A percentile compares a stretch with the other conserved stretches of the same genome.
Conservation (phyloP, 2,329 filamentous ascomycete species). For the Claviceps monticola region DNA sequence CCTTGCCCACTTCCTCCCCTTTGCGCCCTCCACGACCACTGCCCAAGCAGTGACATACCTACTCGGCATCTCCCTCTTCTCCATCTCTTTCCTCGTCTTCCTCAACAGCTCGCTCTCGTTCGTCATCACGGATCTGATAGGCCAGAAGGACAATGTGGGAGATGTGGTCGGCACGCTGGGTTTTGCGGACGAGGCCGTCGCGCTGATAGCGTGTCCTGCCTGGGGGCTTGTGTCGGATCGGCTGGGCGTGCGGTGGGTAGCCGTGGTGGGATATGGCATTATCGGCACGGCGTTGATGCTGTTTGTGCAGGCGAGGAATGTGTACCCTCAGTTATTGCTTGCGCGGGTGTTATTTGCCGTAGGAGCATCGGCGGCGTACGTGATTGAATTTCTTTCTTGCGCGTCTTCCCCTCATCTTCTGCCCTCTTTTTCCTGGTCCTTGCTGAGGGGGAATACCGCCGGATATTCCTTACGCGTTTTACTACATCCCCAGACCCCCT, state of each 20-base stretch:
- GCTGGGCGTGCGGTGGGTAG: conserved; percentile 58
- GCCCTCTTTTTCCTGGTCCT: background rate
- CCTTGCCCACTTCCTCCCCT: conserved; percentile 37
- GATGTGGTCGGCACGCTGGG: conserved; percentile 74
- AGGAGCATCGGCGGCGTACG: conserved; percentile 75
- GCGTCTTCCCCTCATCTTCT: background rate
- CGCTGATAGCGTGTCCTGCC: conserved; percentile 62
- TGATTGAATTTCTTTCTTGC: conserved; percentile 1
- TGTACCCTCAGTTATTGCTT: conserved; percentile 79
- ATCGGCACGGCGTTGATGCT: conserved; percentile 64
- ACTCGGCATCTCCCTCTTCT: conserved; percentile 70
- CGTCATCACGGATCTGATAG: conserved; percentile 71
- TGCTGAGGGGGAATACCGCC: no score
- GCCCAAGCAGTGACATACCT: conserved; percentile 61
- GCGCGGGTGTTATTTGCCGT: conserved; percentile 79
- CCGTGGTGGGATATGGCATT: conserved; percentile 66
- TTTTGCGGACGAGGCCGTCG: conserved; percentile 73
- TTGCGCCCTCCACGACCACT: conserved; percentile 44
- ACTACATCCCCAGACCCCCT: no score
- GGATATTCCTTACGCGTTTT: no score
- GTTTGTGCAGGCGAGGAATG: conserved; percentile 73
- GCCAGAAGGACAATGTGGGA: conserved; percentile 58
- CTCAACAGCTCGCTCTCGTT: conserved; percentile 76
- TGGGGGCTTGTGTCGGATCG: conserved; percentile 72
- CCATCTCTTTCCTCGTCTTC: conserved; percentile 81